Percentiles rank a stretch among this genome's conserved stretches.
Conservation (phyloP, 306 rosid species). For the Begonia peltatifolia region DNA sequence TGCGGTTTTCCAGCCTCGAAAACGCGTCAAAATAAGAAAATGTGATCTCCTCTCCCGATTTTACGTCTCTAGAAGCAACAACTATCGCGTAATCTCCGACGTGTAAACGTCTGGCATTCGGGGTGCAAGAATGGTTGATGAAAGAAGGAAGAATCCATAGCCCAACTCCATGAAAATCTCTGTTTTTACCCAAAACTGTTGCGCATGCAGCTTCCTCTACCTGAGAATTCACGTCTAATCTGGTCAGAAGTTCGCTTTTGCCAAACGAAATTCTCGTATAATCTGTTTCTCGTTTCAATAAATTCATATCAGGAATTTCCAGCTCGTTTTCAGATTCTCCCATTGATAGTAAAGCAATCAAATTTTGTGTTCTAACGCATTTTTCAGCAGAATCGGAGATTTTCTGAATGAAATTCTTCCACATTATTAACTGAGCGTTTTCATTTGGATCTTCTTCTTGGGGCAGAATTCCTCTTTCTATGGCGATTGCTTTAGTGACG, state of each 20-base stretch:
- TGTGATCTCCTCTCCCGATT: slow-evolving; percentile 73
- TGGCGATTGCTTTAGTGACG: slow-evolving; percentile 54
- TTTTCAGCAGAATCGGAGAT: slow-evolving; percentile 30
- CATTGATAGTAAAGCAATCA: slow-evolving; percentile 40
- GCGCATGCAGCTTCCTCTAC: slow-evolving; percentile 55
- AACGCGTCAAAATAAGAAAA: slow-evolving; percentile 54
- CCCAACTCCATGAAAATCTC: slow-evolving; percentile 65
- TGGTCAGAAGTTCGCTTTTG: slow-evolving; percentile 27
- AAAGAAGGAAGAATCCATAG: slow-evolving; percentile 66
- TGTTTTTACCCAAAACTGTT: slow-evolving; percentile 56
- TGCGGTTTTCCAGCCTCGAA: slow-evolving; percentile 31
- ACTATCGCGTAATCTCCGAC: slow-evolving; percentile 61
- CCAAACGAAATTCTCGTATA: slow-evolving; percentile 13
- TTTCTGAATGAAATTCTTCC: slow-evolving; percentile 65
- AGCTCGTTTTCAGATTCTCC: slow-evolving; percentile 64
- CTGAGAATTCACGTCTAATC: slow-evolving; percentile 73
- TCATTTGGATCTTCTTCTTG: slow-evolving; percentile 36
- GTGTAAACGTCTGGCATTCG: slow-evolving; percentile 64
- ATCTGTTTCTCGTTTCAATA: slow-evolving; percentile 38
- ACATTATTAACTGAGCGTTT: slow-evolving; percentile 70
- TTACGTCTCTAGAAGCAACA: slow-evolving; percentile 73
- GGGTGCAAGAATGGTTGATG: slow-evolving; percentile 70
- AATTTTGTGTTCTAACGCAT: slow-evolving; percentile 24
- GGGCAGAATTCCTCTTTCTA: slow-evolving; percentile 60
- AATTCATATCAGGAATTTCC: slow-evolving; percentile 42